Conservation (phyloP, 2,329 filamentous ascomycete genomes). For the Trichoderma sp. region DNA sequence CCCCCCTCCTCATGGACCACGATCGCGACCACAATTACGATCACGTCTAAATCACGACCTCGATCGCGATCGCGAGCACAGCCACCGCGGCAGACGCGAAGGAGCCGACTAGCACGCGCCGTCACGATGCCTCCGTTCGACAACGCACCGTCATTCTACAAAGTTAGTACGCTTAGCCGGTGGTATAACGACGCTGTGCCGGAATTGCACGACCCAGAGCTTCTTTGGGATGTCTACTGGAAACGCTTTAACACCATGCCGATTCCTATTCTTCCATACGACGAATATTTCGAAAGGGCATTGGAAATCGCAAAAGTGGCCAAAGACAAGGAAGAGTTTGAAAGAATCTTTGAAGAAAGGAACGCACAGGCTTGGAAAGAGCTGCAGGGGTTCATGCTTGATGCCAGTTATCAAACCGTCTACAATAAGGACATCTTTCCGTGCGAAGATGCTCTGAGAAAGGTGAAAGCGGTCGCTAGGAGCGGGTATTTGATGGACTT, state of each 20-base stretch:
- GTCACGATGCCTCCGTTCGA: no score
- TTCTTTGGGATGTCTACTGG: slow-evolving; percentile 4
- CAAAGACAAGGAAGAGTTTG: background rate
- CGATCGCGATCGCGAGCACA: no score
- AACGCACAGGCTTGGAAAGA: background rate
- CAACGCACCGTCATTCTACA: no score
- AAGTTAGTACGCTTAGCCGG: no score
- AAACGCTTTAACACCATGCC: slow-evolving; percentile 3
- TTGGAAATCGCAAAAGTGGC: background rate
- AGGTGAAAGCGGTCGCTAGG: background rate
- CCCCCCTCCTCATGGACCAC: no score
- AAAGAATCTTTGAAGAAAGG: background rate
- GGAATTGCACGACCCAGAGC: no score
- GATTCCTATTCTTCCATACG: background rate
- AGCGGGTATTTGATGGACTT: background rate
- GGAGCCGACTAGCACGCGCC: no score
- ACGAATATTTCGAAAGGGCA: background rate
- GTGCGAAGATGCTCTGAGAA: background rate
- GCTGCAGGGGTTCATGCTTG: background rate
- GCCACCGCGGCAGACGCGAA: no score
- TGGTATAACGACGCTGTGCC: no score
- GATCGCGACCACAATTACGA: no score
- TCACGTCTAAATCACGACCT: no score
- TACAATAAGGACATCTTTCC: background rate
- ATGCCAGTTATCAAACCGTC: background rate